A percentile compares a stretch with the other conserved stretches of the same genome.
phyloP scores from a whole-genome alignment of 129 eudicot genomes.

The Helianthus tuberosus region DNA sequence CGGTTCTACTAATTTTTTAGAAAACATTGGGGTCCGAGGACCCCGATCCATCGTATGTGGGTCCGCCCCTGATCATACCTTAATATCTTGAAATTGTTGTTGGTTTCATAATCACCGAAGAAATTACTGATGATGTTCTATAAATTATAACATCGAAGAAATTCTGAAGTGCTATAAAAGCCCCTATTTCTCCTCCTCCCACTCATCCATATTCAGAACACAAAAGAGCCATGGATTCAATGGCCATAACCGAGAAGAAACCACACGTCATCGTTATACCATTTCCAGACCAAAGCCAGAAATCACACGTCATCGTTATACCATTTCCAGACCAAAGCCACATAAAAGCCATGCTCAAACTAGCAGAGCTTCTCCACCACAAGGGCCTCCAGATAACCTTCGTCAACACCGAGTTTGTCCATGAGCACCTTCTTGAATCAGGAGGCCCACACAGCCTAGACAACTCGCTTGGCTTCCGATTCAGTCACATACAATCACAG shows the following conservation, averaged over 20 bases:
- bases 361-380: slow-evolving; percentile 14
- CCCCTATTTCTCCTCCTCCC: neutral
- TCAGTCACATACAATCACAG: no score
- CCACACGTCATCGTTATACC: slow-evolving; percentile 3
- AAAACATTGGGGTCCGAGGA: no score
- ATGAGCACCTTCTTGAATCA: neutral
- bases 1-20: no score
- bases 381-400: slow-evolving; percentile 12
- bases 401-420: neutral
- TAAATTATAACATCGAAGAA: no score
- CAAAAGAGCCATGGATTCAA: neutral
- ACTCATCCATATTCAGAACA: neutral
- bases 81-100: no score
- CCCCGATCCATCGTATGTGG: no score
- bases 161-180: neutral
- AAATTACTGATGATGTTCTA: no score
- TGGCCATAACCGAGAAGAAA: neutral
- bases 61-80: no score
- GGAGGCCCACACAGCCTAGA: neutral
- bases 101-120: no score
- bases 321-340: no score
- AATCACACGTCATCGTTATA: no score
- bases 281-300: neutral
- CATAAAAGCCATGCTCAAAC: slow-evolving; percentile 11
- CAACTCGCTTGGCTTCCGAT: neutral